Conservation (phyloP, 768 basidiomycete genomes). For the Hydnomerulius pinastri region DNA sequence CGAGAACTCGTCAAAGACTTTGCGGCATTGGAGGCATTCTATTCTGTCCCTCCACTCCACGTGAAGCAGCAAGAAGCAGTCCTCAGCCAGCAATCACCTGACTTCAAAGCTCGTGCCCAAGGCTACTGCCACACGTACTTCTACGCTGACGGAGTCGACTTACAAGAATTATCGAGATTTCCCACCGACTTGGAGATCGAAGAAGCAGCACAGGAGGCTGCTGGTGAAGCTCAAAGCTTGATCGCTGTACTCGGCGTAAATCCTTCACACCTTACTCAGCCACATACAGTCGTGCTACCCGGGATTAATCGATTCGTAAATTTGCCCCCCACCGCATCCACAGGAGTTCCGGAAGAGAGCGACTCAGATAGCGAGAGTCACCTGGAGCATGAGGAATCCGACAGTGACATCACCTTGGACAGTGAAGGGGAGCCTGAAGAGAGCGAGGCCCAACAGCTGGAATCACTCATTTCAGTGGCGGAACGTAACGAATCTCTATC, state of each 20-base stretch:
- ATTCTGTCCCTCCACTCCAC: constrained; percentile 29
- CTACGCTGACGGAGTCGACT: constrained; percentile 19
- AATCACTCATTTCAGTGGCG: background rate
- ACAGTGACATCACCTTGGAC: background rate
- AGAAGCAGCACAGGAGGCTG: constrained; percentile 8
- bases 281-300: background rate
- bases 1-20: constrained; percentile 14
- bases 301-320: background rate
- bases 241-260: constrained; percentile 12
- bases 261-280: constrained; percentile 1
- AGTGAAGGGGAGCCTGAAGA: background rate
- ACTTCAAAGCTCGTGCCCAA: constrained; percentile 16
- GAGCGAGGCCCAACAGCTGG: background rate
- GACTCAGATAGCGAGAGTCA: no score
- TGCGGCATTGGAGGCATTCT: constrained; percentile 12
- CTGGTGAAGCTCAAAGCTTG: constrained; percentile 18
- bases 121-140: constrained; percentile 34
- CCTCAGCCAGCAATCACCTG: background rate
- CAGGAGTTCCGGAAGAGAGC: no score
- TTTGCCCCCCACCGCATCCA: no score
- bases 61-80: constrained; percentile 12
- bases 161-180: constrained; percentile 18
- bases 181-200: constrained; percentile 23
- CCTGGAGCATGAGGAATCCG: no score
- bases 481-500: background rate